Evolutionary conservation across 2,329 filamentous ascomycete genomes (phyloP).

Genomic region (Xylariaceae sp.): DNA sequence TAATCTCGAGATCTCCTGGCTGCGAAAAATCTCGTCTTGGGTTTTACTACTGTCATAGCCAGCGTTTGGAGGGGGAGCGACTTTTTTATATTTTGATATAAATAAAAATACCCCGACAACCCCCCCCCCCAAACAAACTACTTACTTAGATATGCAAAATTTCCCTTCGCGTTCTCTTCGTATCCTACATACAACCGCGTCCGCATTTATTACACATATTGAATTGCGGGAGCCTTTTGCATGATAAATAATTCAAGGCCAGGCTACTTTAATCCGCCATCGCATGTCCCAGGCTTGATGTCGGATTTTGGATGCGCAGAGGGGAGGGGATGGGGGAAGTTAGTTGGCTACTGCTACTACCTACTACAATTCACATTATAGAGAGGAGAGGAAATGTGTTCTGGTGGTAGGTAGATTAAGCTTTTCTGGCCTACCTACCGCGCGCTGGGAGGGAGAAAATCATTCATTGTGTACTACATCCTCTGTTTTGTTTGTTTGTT

Average conservation of each 20-base stretch:
- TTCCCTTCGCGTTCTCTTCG: slow-evolving; percentile 33
- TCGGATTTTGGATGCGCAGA: slow-evolving; percentile 11
- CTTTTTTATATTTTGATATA: background rate
- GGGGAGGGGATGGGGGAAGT: background rate
- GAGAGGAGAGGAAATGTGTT: slow-evolving; percentile 17
- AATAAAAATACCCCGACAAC: background rate
- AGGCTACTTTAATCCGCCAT: background rate
- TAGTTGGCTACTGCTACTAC: too few relatives aligned
- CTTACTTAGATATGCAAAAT: slow-evolving; percentile 24
- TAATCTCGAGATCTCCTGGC: background rate
- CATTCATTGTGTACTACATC: slow-evolving; percentile 17
- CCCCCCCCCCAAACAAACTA: too few relatives aligned
- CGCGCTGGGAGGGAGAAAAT: slow-evolving; percentile 5
- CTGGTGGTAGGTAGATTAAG: slow-evolving; percentile 15
- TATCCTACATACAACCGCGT: slow-evolving; percentile 13
- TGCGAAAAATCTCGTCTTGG: background rate
- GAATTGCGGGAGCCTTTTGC: slow-evolving; percentile 25
- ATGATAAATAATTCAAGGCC: slow-evolving; percentile 19
- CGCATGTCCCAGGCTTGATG: slow-evolving; percentile 18
- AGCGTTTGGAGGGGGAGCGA: background rate
- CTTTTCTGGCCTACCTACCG: slow-evolving; percentile 22
- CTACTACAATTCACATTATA: too few relatives aligned
- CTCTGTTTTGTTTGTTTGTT: slow-evolving; percentile 13
- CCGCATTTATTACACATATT: slow-evolving; percentile 25
- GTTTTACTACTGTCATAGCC: background rate